Percentiles rank a stretch among this genome's conserved stretches.
These are phyloP conservation scores for Nemania serpens DNA, from an alignment of 2,329 filamentous ascomycete species.

Conservation along the genomic window DNA sequence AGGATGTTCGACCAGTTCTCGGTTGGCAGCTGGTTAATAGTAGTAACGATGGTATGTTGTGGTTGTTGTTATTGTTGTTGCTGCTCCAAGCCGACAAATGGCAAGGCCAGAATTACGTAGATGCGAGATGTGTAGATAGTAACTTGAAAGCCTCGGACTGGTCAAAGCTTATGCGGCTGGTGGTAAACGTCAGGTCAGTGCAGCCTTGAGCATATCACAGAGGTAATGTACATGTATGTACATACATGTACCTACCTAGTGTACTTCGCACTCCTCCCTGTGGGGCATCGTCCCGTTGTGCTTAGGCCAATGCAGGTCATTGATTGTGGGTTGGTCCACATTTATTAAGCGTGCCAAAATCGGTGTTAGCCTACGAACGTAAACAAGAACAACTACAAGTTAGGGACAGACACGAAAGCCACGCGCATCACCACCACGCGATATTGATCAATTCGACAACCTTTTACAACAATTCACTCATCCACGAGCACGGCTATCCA, in stretches of 20 bases:
- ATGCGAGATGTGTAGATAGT: conserved; percentile 6
- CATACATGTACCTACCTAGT: neutral
- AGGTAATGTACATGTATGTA: neutral
- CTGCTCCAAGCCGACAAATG: conserved; percentile 1
- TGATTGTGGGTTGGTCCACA: neutral
- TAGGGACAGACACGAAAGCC: conserved; percentile 10
- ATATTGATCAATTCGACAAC: conserved; percentile 8
- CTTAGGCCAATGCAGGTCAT: conserved; percentile 12
- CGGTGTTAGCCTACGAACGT: conserved; percentile 25
- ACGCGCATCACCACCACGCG: conserved; percentile 1
- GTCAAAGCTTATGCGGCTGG: neutral
- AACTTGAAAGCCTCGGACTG: neutral
- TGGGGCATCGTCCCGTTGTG: too few relatives aligned
- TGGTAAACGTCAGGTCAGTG: conserved; percentile 38
- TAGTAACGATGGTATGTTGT: neutral
- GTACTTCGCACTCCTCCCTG: too few relatives aligned
- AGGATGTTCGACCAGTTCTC: neutral
- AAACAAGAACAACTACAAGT: conserved; percentile 27
- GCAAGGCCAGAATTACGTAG: conserved; percentile 25
- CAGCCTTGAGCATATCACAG: conserved; percentile 32
- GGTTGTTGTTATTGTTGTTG: neutral
- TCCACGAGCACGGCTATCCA: conserved; percentile 6
- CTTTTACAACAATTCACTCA: conserved; percentile 1
- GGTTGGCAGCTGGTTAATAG: neutral
- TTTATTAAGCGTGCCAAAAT: neutral